phyloP scores from a whole-genome alignment of 176 grass and related monocot species.

The Hordeum marinum region DNA sequence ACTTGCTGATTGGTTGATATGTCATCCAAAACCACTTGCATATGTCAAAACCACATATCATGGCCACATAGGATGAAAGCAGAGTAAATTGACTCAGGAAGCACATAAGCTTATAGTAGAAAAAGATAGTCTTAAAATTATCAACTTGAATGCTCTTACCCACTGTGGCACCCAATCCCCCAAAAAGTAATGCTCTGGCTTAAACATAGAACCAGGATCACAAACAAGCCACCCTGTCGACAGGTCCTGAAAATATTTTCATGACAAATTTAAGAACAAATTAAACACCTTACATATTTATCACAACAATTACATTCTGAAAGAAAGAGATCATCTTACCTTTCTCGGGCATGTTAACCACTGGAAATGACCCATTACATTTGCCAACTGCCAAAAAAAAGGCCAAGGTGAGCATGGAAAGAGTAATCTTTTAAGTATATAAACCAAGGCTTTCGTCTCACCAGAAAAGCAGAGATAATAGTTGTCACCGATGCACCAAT shows the following conservation, averaged over 20 bases:
- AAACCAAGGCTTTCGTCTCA: conserved; percentile 36
- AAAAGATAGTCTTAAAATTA: not conserved
- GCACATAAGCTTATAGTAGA: not conserved
- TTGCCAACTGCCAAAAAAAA: conserved; percentile 66
- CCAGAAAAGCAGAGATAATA: conserved; percentile 91
- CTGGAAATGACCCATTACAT: conserved; percentile 76
- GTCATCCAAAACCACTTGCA: not conserved
- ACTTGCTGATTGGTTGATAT: not conserved
- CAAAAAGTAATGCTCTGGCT: conserved; percentile 62
- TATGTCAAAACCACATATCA: not conserved
- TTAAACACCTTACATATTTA: conserved; percentile 11
- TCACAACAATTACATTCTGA: conserved; percentile 10
- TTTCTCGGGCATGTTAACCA: conserved; percentile 95
- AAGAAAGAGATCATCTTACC: conserved; percentile 35
- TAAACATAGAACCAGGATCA: conserved; percentile 90
- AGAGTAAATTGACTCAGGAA: not conserved
- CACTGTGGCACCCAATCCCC: conserved; percentile 54
- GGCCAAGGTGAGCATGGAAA: not conserved
- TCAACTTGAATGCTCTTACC: conserved; percentile 43
- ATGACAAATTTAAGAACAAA: conserved; percentile 26
- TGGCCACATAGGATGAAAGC: not conserved
- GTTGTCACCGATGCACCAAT: conserved; percentile 97
- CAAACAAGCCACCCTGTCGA: conserved; percentile 89
- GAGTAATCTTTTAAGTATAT: not conserved
- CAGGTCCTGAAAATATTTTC: conserved; percentile 66